Percentiles rank a stretch among this genome's conserved stretches.
Conservation (phyloP, 2,329 filamentous ascomycete genomes). For the Cytospora piceicola region DNA sequence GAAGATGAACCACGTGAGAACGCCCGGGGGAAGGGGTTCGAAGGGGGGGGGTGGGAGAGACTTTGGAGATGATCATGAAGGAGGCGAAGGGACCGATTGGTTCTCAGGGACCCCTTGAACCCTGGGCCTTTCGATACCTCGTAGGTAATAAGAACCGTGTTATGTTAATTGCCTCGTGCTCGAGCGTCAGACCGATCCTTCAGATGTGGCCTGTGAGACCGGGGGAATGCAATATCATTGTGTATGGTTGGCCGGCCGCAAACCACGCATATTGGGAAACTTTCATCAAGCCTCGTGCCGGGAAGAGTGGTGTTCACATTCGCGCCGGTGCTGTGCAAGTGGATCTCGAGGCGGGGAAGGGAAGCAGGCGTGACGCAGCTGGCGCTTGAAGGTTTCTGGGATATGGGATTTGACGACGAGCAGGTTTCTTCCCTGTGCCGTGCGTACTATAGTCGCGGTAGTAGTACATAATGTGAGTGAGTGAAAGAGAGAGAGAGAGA, state of each 20-base stretch:
- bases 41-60: background rate
- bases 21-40: background rate
- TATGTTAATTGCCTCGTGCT: background rate
- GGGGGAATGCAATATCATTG: background rate
- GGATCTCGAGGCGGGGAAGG: conserved; percentile 18
- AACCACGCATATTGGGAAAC: background rate
- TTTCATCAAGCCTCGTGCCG: background rate
- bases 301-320: background rate
- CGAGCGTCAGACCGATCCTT: too few relatives aligned
- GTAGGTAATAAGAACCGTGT: background rate
- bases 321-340: conserved; percentile 3
- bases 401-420: background rate
- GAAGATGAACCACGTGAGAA: conserved; percentile 3
- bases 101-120: background rate
- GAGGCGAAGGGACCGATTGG: conserved; percentile 10
- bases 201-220: background rate
- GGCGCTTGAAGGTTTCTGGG: conserved; percentile 6
- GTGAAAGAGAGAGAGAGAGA: too few relatives aligned
- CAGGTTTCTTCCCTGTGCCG: background rate
- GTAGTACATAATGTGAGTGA: background rate
- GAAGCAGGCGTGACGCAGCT: conserved; percentile 27
- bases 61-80: background rate
- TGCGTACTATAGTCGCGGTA: background rate
- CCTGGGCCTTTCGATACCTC: conserved; percentile 1
- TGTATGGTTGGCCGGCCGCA: background rate